Evolutionary conservation across 2,329 filamentous ascomycete species (phyloP), one percentile per base, ranked within the genome.

Genomic region (Neofusicoccum umdonicola): DNA sequence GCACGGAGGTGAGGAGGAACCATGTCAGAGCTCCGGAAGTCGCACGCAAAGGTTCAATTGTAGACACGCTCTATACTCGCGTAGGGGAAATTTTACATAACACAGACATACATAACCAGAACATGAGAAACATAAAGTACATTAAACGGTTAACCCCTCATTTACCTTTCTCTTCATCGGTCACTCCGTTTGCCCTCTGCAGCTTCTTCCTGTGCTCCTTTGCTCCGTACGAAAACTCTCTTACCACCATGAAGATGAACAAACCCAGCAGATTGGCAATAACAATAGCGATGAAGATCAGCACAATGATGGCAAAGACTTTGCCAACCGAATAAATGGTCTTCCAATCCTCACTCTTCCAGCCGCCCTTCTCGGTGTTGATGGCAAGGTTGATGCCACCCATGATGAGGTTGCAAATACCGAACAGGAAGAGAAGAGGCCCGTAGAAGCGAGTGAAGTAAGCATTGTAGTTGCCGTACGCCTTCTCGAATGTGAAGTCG

Each of bases 361-460:
- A 52, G 4, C 61, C 61, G 9, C 61, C 61, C 8, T 44, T 54
- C 31, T 39, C 39, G 1, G 61, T 54, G 13, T 44, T 54, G 17
- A 63, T 54, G 4, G 39, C 61, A 9, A 56, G 27, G 9, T 63
- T 41, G 4, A 63, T 63, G 2, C 39, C 22, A 8, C 39, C 51
- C 48, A 63, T 56, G 12, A 63, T 44, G 17, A 63, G 50, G 41
- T 37, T 63, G 39, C 45, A 45, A 3, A 56, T 12, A 47, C 61
- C 61, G 8, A 63, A 63, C 4, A 37, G 6, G 31, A 63, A 63
- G 4, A 63, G 50, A 22, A 63, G 19, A 3, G 50, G 61, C 2
- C 61, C 61, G 22, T 63, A 63, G 12, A 63, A 63, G 3, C 61
- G 61, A 3, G 47, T 22, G n/a, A 63, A 54, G n/a, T 63, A 63